phyloP scores from a whole-genome alignment of 169 alveolate genomes.

The Plasmodium chabaudi region DNA sequence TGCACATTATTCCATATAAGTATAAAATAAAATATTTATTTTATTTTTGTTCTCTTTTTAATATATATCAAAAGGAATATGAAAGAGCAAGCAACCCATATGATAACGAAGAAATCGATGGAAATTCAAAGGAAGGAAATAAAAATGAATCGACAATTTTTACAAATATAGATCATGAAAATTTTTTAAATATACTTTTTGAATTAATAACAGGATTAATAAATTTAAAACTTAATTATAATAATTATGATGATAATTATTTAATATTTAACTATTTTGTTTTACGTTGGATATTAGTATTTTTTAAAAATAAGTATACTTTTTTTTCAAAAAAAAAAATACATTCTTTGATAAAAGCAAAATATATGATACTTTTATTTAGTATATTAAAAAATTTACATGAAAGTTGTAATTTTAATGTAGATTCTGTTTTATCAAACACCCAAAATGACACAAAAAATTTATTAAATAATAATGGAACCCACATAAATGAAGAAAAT shows the following conservation, averaged over 20 bases:
- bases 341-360: slow-evolving; percentile 15
- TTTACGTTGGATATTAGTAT: slow-evolving; percentile 68
- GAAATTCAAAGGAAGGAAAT: not conserved
- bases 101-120: not conserved
- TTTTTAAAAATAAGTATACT: slow-evolving; percentile 34
- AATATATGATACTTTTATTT: slow-evolving; percentile 40
- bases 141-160: slow-evolving; percentile 1
- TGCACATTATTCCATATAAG: slow-evolving; percentile 34
- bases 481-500: not conserved
- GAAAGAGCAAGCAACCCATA: slow-evolving; percentile 3
- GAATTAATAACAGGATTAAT: slow-evolving; percentile 46
- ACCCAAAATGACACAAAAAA: too few species aligned
- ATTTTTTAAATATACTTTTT: slow-evolving; percentile 39
- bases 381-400: slow-evolving; percentile 26
- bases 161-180: slow-evolving; percentile 21
- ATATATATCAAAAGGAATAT: slow-evolving; percentile 50
- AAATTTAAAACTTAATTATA: slow-evolving; percentile 41
- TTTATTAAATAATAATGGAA: not conserved
- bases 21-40: slow-evolving; percentile 52
- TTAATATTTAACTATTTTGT: slow-evolving; percentile 38
- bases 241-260: slow-evolving; percentile 52
- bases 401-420: slow-evolving; percentile 14
- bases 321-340: slow-evolving; percentile 37
- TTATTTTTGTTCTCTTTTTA: slow-evolving; percentile 66
- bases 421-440: too few species aligned